A percentile compares a stretch with the other conserved stretches of the same genome.
Evolutionary conservation across 345 rosid species (phyloP).

Genomic region (Eucalyptus regnans): DNA sequence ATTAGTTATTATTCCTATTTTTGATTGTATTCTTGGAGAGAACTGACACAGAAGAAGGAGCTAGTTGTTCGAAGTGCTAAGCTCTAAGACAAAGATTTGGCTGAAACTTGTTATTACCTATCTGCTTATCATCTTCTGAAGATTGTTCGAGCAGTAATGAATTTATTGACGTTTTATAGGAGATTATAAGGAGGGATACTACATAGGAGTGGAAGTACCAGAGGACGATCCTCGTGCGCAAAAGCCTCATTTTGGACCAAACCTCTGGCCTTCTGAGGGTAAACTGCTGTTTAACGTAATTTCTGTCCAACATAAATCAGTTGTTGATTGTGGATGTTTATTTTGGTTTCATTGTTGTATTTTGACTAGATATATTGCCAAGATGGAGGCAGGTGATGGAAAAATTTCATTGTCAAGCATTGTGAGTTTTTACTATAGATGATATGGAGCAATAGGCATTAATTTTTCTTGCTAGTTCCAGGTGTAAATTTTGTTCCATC

Average conservation of each 20-base stretch:
- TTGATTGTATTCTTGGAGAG: too few relatives aligned
- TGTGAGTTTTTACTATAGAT: constrained; percentile 26
- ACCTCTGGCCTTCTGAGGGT: constrained; percentile 65
- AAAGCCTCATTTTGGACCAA: constrained; percentile 70
- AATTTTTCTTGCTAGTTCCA: not conserved
- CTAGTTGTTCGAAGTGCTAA: too few relatives aligned
- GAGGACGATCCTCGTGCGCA: constrained; percentile 46
- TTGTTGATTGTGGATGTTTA: not conserved
- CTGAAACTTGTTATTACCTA: not conserved
- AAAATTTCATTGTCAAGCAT: constrained; percentile 41
- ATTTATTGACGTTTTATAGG: constrained; percentile 16
- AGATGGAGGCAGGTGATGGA: constrained; percentile 80
- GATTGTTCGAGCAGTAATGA: not conserved
- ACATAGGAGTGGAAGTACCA: constrained; percentile 62
- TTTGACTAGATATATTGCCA: constrained; percentile 37
- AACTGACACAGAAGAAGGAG: too few relatives aligned
- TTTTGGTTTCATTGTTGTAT: not conserved
- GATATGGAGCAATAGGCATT: not conserved
- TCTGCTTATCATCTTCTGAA: not conserved
- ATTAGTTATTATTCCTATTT: too few relatives aligned
- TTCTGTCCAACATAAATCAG: not conserved
- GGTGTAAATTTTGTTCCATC: not conserved
- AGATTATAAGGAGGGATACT: constrained; percentile 85
- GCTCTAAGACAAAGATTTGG: not conserved
- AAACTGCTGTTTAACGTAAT: not conserved